Conservation (phyloP, 768 basidiomycete species). For the Mycena crocata region DNA sequence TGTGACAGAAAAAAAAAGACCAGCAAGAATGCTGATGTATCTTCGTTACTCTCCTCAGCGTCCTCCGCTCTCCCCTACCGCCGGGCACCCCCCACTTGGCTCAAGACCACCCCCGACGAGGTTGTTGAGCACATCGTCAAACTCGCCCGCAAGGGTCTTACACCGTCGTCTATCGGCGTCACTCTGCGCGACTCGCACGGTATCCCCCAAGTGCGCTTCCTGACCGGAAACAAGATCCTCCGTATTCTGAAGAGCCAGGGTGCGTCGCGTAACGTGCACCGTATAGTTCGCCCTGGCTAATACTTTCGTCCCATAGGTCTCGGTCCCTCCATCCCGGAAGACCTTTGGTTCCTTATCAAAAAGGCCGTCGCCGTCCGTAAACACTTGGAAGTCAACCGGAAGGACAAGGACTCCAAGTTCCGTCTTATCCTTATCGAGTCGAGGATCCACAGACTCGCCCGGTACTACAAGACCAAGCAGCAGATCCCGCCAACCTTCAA, state of each 20-base stretch:
- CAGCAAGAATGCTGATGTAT: constrained; percentile 20
- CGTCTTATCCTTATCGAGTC: constrained; percentile 99
- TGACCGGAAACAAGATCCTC: constrained; percentile 99
- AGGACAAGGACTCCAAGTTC: constrained; percentile 97
- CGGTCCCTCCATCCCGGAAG: constrained; percentile 97
- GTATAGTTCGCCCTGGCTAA: constrained; percentile 44
- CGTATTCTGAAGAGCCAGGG: constrained; percentile 96
- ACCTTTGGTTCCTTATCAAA: constrained; percentile 99
- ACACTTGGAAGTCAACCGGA: constrained; percentile 97
- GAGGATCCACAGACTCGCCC: constrained; percentile 95
- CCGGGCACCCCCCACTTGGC: constrained; percentile 94
- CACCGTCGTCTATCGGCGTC: constrained; percentile 98
- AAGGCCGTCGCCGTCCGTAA: constrained; percentile 99
- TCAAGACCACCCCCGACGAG: constrained; percentile 95
- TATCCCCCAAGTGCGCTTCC: constrained; percentile 96
- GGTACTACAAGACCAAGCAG: constrained; percentile 99
- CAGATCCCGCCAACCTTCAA: constrained; percentile 98
- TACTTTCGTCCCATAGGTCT: constrained; percentile 68
- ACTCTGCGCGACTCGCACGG: constrained; percentile 98
- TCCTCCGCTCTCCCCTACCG: constrained; percentile 99
- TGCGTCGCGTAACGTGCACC: constrained; percentile 52
- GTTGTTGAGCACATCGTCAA: constrained; percentile 97
- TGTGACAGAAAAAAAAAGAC: constrained; percentile 46
- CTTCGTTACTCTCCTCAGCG: constrained; percentile 51
- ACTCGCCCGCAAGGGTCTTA: constrained; percentile 97